A percentile compares a stretch with the other conserved stretches of the same genome.
These are phyloP conservation scores for Colletotrichum cereale DNA, from an alignment of 2,329 filamentous ascomycete genomes.

Conservation along the genomic window DNA sequence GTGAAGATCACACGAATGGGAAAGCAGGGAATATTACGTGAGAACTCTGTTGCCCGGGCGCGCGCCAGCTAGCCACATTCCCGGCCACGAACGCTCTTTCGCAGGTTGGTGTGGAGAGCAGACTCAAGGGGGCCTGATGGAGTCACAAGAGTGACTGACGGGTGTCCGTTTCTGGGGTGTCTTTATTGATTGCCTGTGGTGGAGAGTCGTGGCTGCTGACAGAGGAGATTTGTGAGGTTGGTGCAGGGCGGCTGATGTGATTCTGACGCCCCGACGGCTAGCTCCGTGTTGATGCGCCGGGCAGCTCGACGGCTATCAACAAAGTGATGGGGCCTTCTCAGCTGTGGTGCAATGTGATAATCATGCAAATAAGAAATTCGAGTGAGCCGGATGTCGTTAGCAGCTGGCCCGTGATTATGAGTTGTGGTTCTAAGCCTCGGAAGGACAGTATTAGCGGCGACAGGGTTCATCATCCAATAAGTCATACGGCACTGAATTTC, in stretches of 20 bases:
- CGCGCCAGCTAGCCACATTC: conserved; percentile 11
- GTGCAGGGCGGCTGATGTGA: neutral
- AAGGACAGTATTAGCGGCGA: neutral
- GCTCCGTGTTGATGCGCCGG: neutral
- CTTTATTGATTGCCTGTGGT: neutral
- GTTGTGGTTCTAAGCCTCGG: neutral
- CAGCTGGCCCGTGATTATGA: neutral
- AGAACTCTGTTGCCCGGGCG: conserved; percentile 20
- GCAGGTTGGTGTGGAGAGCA: neutral
- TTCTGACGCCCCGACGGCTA: neutral
- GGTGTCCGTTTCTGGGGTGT: neutral
- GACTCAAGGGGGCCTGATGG: neutral
- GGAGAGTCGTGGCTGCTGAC: conserved; percentile 1
- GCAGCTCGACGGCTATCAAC: neutral
- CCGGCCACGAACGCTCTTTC: neutral
- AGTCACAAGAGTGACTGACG: neutral
- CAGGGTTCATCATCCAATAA: neutral
- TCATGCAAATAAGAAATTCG: neutral
- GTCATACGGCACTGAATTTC: neutral
- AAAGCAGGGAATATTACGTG: conserved; percentile 14
- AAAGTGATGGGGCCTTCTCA: neutral
- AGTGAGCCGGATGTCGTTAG: neutral
- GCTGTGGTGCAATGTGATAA: neutral
- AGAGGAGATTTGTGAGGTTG: neutral
- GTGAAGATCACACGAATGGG: conserved; percentile 1